Evolutionary conservation across 345 rosid species (phyloP).

Genomic region (Rhodamnia argentea): DNA sequence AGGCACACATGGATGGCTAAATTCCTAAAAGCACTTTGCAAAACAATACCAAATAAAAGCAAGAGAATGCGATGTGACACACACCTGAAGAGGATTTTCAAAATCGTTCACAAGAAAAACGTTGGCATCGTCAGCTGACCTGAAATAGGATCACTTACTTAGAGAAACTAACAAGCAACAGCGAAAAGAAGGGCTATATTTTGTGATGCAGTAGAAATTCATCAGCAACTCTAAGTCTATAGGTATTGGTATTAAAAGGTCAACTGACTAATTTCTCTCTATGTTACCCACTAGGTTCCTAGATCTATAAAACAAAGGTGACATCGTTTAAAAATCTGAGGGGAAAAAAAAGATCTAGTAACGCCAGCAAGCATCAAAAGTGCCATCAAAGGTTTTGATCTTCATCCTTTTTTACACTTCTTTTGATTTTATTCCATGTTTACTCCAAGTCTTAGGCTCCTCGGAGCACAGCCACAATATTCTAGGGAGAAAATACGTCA

Average conservation of each 20-base stretch:
- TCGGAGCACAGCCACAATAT: neutral
- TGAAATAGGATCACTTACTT: constrained; percentile 16
- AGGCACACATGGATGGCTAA: neutral
- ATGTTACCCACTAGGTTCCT: neutral
- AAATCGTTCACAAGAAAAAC: constrained; percentile 86
- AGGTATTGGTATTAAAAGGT: neutral
- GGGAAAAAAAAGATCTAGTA: neutral
- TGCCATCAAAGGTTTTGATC: neutral
- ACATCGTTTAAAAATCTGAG: neutral
- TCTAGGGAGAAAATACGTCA: neutral
- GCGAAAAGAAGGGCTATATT: neutral
- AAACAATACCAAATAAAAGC: neutral
- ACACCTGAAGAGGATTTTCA: constrained; percentile 84
- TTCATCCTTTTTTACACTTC: neutral
- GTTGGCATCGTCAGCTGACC: constrained; percentile 89
- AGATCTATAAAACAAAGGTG: neutral
- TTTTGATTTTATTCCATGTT: neutral
- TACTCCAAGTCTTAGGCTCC: neutral
- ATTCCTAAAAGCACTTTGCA: neutral
- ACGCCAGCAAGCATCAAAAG: neutral
- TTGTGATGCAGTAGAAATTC: neutral
- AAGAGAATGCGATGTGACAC: neutral
- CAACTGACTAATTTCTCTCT: neutral
- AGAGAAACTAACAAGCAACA: neutral
- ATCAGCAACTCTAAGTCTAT: neutral